Evolutionary conservation across 1,284 basidiomycete species (phyloP), one percentile per base, ranked within the genome.

Genomic region (Ceratobasidium sp.): DNA sequence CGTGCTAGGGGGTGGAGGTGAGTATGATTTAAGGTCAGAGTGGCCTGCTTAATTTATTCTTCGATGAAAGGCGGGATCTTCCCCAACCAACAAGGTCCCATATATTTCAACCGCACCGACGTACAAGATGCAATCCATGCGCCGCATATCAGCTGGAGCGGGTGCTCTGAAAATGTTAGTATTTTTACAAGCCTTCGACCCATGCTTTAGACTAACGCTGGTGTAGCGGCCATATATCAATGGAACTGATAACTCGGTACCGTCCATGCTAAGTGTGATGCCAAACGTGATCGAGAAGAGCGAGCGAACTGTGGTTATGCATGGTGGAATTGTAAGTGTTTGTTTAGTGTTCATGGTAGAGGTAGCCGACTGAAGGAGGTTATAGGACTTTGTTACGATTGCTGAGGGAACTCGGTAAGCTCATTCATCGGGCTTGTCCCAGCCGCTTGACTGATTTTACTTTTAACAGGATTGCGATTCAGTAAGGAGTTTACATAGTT

Each of bases 241-340:
- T 74, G 74, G 87, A 8, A 81, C 76, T 27, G 92, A 93, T 79
- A 79, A 71, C 11, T 92, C 91, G 75, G 81, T 86, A 2, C 91
- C 91, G 1, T 86, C 91, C 4, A 85, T 87, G 0, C 84, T 91
- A 65, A 88, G 84, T 14, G 91, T 92, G 3, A 84, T 93, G 14
- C 90, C 92, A 2, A 90, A 84, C 76, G 91, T 92, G 54, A 93
- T 93, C 75, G 91, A 93, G 82, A 92, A 90, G 84, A 93, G 86
- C 80, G 84, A 88, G 75, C 85, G 91, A 62, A 87, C 86, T 2
- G 89, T 93, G 15, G 89, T 94, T 74, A 85, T 89, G 4, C 92
- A 94, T 76, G 93, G 93, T 0, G 82, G 92, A 64, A 90, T 88
- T 0, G 88, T 88, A 78, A 72, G 65, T 27, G 7, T 3, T 54